Evolutionary conservation across 371 early-diverging fungal species (phyloP), one percentile per base, ranked within the genome.

Genomic region (Mucor ambiguus): DNA sequence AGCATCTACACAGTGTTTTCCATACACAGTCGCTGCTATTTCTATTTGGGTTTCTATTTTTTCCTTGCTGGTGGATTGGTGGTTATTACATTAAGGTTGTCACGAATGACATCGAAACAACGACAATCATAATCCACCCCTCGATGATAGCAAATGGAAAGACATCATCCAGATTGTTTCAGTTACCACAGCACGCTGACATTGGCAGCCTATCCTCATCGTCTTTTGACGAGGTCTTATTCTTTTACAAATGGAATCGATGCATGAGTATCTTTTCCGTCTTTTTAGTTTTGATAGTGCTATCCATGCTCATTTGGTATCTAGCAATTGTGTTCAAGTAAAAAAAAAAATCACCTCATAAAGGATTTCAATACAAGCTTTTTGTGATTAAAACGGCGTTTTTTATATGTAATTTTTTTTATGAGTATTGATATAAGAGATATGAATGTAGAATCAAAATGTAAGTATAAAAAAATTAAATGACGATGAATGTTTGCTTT

Each of bases 21-120:
- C 74, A 86, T 74, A 28, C 64, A 10, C 81, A 81, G 49, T 76
- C 81, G 1, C n/a, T 75, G 1, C 37, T 81, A 5, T 81, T 81
- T 54, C 57, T 81, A 2, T 79, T 81, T 71, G 82, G 82, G 0
- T 81, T 81, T 44, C 35, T 81, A 11, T 75, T 70, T 38, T 81
- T 81, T 52, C 82, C 82, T 16, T 75, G 74, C 56, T 81, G 82
- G 82, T 81, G 82, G 82, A 65, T 77, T 11, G 82, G 77, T 32
- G 77, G 71, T 2, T 79, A 72, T 60, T 65, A 33, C 7, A 20
- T 68, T 6, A 43, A 33, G 12, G 20, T 22, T 11, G 28, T 44
- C 30, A 63, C 67, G 16, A 43, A 22, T 6, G n/a, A 30, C 7
- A 59, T 32, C 22, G 58, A 32, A 30, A 29, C 29, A 11, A 35